These are phyloP conservation scores for Cladosporium sp. DNA, from an alignment of 2,329 filamentous ascomycete genomes.

Conservation along the genomic window DNA sequence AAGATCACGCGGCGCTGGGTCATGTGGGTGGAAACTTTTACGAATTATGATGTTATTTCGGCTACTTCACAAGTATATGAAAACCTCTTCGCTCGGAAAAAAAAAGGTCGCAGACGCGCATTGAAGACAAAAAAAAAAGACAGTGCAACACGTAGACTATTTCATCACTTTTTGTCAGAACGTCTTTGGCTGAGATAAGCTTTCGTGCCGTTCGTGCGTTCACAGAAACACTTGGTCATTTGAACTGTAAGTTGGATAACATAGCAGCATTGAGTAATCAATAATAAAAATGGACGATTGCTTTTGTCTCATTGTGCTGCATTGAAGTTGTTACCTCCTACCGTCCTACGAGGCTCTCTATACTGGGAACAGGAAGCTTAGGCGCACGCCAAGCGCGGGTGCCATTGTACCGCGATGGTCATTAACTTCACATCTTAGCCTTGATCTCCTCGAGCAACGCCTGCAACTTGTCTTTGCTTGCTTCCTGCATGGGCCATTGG, in stretches of 20 bases:
- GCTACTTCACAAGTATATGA: neutral
- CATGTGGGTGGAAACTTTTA: neutral
- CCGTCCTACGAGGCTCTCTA: neutral
- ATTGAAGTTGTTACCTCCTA: neutral
- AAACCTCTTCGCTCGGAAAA: neutral
- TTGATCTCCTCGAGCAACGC: conserved; percentile 80
- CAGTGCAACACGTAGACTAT: neutral
- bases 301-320: neutral
- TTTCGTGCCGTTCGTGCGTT: neutral
- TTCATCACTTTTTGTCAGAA: no score
- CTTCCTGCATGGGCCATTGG: conserved; percentile 72
- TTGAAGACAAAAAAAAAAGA: neutral
- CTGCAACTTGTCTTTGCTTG: conserved; percentile 82
- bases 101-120: neutral
- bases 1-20: neutral
- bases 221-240: no score
- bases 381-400: conserved; percentile 10
- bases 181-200: neutral
- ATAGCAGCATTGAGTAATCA: neutral
- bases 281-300: neutral
- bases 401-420: conserved; percentile 9
- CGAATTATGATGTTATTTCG: neutral
- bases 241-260: neutral
- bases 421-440: conserved; percentile 68
- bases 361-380: neutral